These are phyloP conservation scores for Starmerella stigmatis DNA, from an alignment of 805 yeast species.

Conservation along the genomic window DNA sequence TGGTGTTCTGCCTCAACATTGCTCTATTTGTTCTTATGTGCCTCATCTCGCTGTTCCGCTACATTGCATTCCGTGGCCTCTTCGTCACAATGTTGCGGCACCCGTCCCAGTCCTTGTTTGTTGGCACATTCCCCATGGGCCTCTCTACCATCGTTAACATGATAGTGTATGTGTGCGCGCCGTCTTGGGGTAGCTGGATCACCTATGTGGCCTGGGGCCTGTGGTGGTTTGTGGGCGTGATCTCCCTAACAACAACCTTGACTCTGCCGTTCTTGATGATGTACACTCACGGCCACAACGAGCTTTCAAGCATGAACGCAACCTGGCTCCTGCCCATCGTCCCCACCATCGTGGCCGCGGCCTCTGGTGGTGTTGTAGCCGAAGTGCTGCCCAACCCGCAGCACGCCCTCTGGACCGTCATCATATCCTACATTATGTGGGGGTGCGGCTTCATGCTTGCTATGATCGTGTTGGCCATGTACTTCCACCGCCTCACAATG, in stretches of 20 bases:
- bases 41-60: not conserved
- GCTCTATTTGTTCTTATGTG: not conserved
- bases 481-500: slow-evolving; percentile 7
- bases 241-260: not conserved
- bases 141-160: slow-evolving; percentile 1
- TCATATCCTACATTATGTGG: not conserved
- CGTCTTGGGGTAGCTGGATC: not conserved
- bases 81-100: slow-evolving; percentile 1
- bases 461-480: not conserved
- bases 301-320: slow-evolving; percentile 1
- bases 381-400: not conserved
- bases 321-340: slow-evolving; percentile 4
- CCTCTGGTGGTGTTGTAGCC: slow-evolving; percentile 2
- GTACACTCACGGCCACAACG: not conserved
- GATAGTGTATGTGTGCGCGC: not conserved
- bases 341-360: slow-evolving; percentile 1
- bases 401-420: not conserved
- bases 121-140: slow-evolving; percentile 7
- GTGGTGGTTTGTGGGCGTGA: slow-evolving; percentile 5
- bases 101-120: slow-evolving; percentile 4
- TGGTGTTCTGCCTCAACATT: slow-evolving; percentile 1
- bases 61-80: not conserved
- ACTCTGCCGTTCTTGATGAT: slow-evolving; percentile 1
- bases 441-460: slow-evolving; percentile 1
- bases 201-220: not conserved